Evolutionary conservation across 257 asterid species (phyloP).

Genomic region (Petunia secreta): DNA sequence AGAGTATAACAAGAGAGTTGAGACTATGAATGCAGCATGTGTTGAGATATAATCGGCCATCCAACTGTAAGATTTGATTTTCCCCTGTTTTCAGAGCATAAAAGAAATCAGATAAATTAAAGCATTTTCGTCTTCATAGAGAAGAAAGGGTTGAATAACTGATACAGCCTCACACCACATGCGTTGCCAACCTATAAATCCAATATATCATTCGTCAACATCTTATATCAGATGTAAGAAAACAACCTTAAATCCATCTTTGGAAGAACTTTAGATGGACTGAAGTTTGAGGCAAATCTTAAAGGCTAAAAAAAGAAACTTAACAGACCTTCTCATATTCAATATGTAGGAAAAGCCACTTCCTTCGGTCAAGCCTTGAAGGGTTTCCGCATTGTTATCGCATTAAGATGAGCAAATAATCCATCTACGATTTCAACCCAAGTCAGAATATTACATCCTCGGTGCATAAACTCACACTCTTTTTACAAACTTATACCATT

Average conservation of each 20-base stretch:
- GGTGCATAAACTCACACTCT: conserved; percentile 53
- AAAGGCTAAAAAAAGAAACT: conserved; percentile 59
- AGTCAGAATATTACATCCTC: conserved; percentile 80
- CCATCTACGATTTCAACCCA: conserved; percentile 99
- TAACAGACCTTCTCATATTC: conserved; percentile 89
- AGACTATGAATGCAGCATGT: conserved; percentile 19
- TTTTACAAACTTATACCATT: conserved; percentile 52
- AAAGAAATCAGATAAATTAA: conserved; percentile 58
- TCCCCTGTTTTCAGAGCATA: conserved; percentile 71
- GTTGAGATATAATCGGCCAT: conserved; percentile 18
- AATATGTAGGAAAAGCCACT: conserved; percentile 72
- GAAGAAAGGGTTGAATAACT: conserved; percentile 89
- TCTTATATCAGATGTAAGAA: conserved; percentile 69
- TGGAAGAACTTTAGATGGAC: conserved; percentile 62
- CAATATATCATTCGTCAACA: conserved; percentile 88
- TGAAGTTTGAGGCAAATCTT: conserved; percentile 57
- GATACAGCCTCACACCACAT: conserved; percentile 98
- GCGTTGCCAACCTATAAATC: conserved; percentile 98
- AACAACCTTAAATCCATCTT: conserved; percentile 77
- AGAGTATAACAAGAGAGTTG: conserved; percentile 12
- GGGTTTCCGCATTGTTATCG: conserved; percentile 92
- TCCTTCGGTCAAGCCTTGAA: conserved; percentile 79
- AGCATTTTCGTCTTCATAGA: conserved; percentile 77
- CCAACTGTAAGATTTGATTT: conserved; percentile 37
- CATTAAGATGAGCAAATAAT: conserved; percentile 87